Conservation (phyloP, 148 eudicot genomes). For the Bassia scoparia region DNA sequence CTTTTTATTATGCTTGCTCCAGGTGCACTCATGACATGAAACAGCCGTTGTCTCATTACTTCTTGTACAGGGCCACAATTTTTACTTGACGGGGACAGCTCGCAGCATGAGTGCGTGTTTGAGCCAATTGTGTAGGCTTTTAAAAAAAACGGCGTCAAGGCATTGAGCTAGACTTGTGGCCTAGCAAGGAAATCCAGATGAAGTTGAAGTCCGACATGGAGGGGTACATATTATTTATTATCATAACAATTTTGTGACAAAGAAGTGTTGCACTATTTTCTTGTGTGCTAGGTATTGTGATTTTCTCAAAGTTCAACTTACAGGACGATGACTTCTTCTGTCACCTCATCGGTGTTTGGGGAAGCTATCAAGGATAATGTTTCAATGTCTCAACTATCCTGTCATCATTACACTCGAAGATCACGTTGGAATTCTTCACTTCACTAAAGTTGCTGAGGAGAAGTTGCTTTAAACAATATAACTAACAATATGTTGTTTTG, state of each 20-base stretch:
- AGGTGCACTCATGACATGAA: conserved; percentile 32
- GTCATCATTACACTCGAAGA: conserved; percentile 88
- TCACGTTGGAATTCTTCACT: conserved; percentile 58
- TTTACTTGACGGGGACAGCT: conserved; percentile 34
- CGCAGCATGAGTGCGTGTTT: conserved; percentile 22
- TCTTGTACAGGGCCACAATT: conserved; percentile 36
- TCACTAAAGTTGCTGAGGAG: conserved; percentile 70
- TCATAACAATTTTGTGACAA: no score
- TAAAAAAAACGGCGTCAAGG: conserved; percentile 51
- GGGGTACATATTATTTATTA: conserved; percentile 34
- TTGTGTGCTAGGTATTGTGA: neutral
- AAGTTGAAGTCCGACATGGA: conserved; percentile 58
- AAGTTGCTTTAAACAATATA: conserved; percentile 2
- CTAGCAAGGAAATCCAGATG: conserved; percentile 30
- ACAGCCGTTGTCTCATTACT: conserved; percentile 26
- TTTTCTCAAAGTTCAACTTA: conserved; percentile 5
- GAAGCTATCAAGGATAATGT: conserved; percentile 62
- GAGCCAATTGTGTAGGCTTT: conserved; percentile 27
- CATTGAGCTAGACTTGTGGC: conserved; percentile 74
- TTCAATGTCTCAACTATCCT: conserved; percentile 65
- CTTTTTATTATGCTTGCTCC: neutral
- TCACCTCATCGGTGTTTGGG: conserved; percentile 61
- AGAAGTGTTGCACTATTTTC: no score
- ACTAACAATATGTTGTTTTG: neutral
- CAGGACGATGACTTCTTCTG: conserved; percentile 77